Conservation (phyloP, 140 eudicot species). For the Ambrosia hybrid region DNA sequence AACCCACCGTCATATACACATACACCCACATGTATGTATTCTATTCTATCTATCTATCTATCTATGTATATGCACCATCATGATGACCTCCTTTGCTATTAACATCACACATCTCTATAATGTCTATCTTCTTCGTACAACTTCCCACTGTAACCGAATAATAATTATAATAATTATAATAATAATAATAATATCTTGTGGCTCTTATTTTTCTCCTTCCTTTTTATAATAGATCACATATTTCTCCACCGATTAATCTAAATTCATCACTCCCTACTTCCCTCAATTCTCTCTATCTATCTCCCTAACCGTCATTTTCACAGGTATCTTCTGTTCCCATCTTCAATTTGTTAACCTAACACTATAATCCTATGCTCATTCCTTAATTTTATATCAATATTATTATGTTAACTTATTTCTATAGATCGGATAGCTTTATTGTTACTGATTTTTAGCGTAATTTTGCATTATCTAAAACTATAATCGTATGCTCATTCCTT, state of each 20-base stretch:
- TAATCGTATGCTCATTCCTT: background rate
- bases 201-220: constrained; percentile 12
- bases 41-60: too few relatives aligned
- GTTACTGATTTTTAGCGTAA: background rate
- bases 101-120: too few relatives aligned
- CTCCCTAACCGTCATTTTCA: constrained; percentile 2
- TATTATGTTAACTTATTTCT: background rate
- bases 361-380: background rate
- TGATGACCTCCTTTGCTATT: too few relatives aligned
- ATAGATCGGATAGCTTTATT: constrained; percentile 1
- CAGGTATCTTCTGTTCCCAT: constrained; percentile 21
- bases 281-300: constrained; percentile 8
- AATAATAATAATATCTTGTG: background rate
- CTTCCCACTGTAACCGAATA: too few relatives aligned
- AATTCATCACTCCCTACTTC: constrained; percentile 4
- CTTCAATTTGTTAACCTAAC: background rate
- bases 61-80: too few relatives aligned
- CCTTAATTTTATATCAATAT: background rate
- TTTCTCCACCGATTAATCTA: constrained; percentile 8
- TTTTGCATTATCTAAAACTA: background rate
- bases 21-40: too few relatives aligned
- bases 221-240: constrained; percentile 17
- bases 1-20: too few relatives aligned
- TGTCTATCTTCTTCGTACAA: too few relatives aligned
- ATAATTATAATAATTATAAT: too few relatives aligned